Percentiles rank a stretch among this genome's conserved stretches.
Evolutionary conservation across 192 early-diverging fungal species (phyloP).

Genomic region (Backusella tarrabulga): DNA sequence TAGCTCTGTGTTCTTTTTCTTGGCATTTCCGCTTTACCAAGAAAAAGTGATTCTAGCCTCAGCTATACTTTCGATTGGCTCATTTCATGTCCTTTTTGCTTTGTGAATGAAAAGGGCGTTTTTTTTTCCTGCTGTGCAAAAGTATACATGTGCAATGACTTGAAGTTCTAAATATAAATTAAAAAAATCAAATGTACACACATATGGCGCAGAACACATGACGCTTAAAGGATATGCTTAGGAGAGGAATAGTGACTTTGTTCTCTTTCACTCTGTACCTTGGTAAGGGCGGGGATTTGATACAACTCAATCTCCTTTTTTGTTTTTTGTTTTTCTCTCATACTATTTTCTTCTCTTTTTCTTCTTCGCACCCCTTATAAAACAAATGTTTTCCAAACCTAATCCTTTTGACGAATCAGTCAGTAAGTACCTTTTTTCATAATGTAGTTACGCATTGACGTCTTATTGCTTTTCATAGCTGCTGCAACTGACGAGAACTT

Average conservation of each 20-base stretch:
- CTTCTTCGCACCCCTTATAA: not conserved
- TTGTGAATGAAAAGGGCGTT: not conserved
- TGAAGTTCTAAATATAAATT: not conserved
- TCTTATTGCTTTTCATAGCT: slow-evolving; percentile 35
- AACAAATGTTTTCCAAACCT: slow-evolving; percentile 44
- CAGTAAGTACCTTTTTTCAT: slow-evolving; percentile 36
- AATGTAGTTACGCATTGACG: not conserved
- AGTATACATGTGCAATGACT: not conserved
- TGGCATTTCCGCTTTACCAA: not conserved
- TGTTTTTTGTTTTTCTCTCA: not conserved
- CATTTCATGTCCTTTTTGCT: not conserved
- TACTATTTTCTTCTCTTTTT: not conserved
- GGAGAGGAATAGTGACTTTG: not conserved
- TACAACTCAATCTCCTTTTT: not conserved
- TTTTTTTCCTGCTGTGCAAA: not conserved
- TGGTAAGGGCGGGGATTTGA: not conserved
- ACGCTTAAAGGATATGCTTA: not conserved
- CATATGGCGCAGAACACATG: not conserved
- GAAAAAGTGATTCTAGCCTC: not conserved
- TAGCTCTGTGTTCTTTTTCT: not conserved
- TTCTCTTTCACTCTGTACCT: not conserved
- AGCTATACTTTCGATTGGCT: not conserved
- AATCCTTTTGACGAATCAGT: slow-evolving; percentile 57
- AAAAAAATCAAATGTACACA: not conserved
- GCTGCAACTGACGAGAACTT: slow-evolving; percentile 92